Percentiles rank a stretch among this genome's conserved stretches.
Evolutionary conservation across 2,329 filamentous ascomycete genomes (phyloP).

Genomic region (Cadophora sp.): DNA sequence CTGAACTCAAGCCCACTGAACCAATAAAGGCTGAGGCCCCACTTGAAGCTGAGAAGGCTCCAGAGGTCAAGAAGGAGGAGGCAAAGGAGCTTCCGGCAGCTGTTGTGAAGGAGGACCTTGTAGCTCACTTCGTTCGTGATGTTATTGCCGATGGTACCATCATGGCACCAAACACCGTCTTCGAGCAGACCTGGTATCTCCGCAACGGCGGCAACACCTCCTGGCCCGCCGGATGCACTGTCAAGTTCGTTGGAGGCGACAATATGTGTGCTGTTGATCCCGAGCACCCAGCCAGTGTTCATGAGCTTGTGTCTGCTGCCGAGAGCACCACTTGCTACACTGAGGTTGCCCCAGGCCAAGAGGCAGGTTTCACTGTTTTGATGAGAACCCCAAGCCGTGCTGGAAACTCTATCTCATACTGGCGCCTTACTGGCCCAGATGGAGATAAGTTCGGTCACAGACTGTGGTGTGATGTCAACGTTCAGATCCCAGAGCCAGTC

Average conservation of each 20-base stretch:
- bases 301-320: constrained; percentile 77
- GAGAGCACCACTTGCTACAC: constrained; percentile 80
- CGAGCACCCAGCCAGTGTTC: constrained; percentile 77
- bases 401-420: constrained; percentile 91
- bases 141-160: constrained; percentile 79
- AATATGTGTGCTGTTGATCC: constrained; percentile 94
- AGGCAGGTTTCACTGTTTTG: constrained; percentile 80
- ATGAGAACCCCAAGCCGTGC: constrained; percentile 80
- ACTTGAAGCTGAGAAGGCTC: constrained; percentile 39
- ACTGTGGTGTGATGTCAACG: constrained; percentile 91
- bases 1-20: constrained; percentile 71
- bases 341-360: constrained; percentile 74
- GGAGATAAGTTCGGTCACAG: constrained; percentile 89
- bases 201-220: constrained; percentile 79
- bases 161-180: constrained; percentile 72
- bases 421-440: constrained; percentile 85
- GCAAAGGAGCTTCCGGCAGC: constrained; percentile 43
- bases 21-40: constrained; percentile 46
- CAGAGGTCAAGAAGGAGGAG: constrained; percentile 36
- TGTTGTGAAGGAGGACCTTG: constrained; percentile 50
- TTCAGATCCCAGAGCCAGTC: constrained; percentile 52
- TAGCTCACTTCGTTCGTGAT: constrained; percentile 78
- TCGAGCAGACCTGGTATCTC: constrained; percentile 91
- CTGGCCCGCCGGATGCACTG: constrained; percentile 90
- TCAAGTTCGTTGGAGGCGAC: constrained; percentile 92